phyloP scores from a whole-genome alignment of 2,329 filamentous ascomycete species.

The Blastomyces gilchristii region DNA sequence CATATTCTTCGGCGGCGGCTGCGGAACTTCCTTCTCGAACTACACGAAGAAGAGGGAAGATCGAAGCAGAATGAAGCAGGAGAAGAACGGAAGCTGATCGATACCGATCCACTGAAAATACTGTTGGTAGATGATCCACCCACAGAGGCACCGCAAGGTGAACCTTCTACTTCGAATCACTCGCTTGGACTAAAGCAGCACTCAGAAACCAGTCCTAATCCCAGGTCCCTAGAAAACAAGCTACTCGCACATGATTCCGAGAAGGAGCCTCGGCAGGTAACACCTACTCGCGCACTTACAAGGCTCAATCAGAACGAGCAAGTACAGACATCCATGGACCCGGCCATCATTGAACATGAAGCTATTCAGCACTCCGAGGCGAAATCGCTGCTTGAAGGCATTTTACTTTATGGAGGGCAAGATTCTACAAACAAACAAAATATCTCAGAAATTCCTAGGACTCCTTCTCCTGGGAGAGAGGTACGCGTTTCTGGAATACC shows the following conservation, averaged over 20 bases:
- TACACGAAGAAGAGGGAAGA: constrained; percentile 50
- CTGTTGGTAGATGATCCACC: constrained; percentile 8
- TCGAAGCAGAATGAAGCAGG: constrained; percentile 1
- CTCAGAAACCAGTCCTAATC: neutral
- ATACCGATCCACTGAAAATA: constrained; percentile 14
- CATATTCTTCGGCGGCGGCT: constrained; percentile 54
- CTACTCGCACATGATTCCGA: neutral
- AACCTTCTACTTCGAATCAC: neutral
- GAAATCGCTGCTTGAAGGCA: neutral
- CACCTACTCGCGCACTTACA: neutral
- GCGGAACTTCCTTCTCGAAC: constrained; percentile 52
- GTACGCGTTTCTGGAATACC: neutral
- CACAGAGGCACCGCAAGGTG: neutral
- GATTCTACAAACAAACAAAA: neutral
- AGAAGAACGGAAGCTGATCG: constrained; percentile 7
- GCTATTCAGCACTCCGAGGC: neutral
- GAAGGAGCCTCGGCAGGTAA: neutral
- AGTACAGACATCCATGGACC: neutral
- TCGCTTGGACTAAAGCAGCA: neutral
- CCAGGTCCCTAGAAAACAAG: neutral
- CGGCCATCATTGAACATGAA: neutral
- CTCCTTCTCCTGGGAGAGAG: neutral
- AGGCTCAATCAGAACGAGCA: neutral
- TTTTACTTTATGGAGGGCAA: neutral
- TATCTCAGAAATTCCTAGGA: neutral